These are phyloP conservation scores for Vigna mungo DNA, from an alignment of 306 rosid genomes.

Conservation along the genomic window DNA sequence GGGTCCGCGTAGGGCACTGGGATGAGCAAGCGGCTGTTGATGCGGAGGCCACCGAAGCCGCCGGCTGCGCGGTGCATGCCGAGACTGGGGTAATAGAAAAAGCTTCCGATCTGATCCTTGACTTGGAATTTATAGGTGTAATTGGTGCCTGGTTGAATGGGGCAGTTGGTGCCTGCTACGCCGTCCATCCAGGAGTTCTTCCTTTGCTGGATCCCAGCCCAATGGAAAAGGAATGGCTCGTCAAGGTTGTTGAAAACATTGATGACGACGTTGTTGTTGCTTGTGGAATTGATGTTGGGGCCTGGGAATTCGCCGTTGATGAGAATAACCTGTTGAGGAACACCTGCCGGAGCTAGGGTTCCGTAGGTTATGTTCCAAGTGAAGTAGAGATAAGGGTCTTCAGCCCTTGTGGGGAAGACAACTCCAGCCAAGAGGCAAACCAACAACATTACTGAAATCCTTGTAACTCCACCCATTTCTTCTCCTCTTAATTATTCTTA, in stretches of 20 bases:
- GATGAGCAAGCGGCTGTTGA: conserved; percentile 70
- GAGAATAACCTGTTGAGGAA: conserved; percentile 87
- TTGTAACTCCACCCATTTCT: conserved; percentile 35
- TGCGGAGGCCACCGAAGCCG: conserved; percentile 73
- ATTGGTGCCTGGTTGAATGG: conserved; percentile 71
- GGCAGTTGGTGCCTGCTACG: conserved; percentile 72
- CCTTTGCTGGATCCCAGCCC: conserved; percentile 82
- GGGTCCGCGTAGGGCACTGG: conserved; percentile 88
- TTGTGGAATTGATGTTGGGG: conserved; percentile 79
- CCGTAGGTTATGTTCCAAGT: conserved; percentile 84
- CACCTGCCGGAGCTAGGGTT: conserved; percentile 77
- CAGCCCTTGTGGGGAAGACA: conserved; percentile 45
- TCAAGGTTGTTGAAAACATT: conserved; percentile 80
- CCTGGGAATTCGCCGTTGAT: conserved; percentile 84
- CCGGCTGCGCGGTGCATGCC: conserved; percentile 75
- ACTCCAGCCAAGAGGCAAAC: conserved; percentile 48
- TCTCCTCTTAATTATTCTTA: not conserved
- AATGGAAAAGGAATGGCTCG: conserved; percentile 78
- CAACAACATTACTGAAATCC: conserved; percentile 42
- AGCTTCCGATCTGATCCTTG: conserved; percentile 90
- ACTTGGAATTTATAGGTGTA: conserved; percentile 75
- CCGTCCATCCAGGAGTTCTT: conserved; percentile 95
- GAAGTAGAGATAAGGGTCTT: conserved; percentile 75
- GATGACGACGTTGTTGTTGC: conserved; percentile 74
- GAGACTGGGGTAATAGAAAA: conserved; percentile 65